Percentiles rank a stretch among this genome's conserved stretches.
Evolutionary conservation across 2,329 filamentous ascomycete genomes (phyloP).

Genomic region (Exophiala sp.): DNA sequence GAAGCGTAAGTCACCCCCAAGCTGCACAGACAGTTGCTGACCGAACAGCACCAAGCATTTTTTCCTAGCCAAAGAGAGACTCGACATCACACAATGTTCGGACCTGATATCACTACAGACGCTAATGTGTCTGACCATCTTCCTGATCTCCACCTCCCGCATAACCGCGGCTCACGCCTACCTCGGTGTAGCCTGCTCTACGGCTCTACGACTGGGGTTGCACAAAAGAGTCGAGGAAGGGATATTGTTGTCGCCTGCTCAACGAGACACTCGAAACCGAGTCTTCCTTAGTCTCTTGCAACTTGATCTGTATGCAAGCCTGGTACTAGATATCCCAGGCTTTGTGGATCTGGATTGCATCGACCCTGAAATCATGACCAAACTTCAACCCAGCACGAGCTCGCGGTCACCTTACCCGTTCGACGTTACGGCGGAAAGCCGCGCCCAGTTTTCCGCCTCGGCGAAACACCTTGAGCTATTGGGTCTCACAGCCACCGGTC

Average conservation of each 20-base stretch:
- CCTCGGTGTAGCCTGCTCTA: slow-evolving; percentile 21
- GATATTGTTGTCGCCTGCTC: slow-evolving; percentile 3
- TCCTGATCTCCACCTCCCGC: slow-evolving; percentile 22
- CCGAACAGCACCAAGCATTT: slow-evolving; percentile 17
- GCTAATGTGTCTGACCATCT: slow-evolving; percentile 16
- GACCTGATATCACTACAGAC: slow-evolving; percentile 21
- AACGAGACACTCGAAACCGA: slow-evolving; percentile 12
- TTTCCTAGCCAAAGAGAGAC: slow-evolving; percentile 7
- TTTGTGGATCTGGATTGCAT: slow-evolving; percentile 18
- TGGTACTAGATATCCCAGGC: slow-evolving; percentile 22
- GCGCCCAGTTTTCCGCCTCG: slow-evolving; percentile 9
- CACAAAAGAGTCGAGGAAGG: slow-evolving; percentile 14
- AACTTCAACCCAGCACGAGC: slow-evolving; percentile 4
- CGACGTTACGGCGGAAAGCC: slow-evolving; percentile 5
- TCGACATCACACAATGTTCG: slow-evolving; percentile 17
- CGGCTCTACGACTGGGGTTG: slow-evolving; percentile 19
- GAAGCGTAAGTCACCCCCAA: slow-evolving; percentile 17
- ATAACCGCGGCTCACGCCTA: slow-evolving; percentile 20
- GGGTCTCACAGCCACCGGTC: slow-evolving; percentile 3
- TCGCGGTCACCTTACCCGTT: background rate
- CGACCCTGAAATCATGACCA: slow-evolving; percentile 5
- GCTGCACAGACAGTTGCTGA: background rate
- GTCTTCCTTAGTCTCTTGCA: slow-evolving; percentile 18
- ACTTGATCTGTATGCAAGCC: slow-evolving; percentile 21
- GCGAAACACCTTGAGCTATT: slow-evolving; percentile 14